These are phyloP conservation scores for Cyberlindnera japonica DNA, from an alignment of 805 yeast species.

Conservation along the genomic window DNA sequence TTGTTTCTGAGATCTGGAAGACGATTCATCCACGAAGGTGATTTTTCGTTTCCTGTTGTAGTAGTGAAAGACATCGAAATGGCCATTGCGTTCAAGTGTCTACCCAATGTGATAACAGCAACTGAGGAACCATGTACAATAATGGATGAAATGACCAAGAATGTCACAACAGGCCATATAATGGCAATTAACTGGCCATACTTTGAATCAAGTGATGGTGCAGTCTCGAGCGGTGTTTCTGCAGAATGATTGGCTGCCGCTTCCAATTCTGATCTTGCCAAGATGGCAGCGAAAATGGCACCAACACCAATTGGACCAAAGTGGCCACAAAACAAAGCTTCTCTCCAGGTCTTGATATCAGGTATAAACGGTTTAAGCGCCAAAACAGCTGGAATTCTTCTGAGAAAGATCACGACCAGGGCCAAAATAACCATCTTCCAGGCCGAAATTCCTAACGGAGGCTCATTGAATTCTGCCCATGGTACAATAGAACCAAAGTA, in stretches of 20 bases:
- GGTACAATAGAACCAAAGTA: slow-evolving; percentile 91
- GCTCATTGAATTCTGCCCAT: slow-evolving; percentile 72
- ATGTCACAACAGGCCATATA: slow-evolving; percentile 83
- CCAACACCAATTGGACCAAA: slow-evolving; percentile 98
- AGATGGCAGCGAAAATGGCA: slow-evolving; percentile 70
- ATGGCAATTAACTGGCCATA: slow-evolving; percentile 31
- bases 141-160: slow-evolving; percentile 76
- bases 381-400: slow-evolving; percentile 81
- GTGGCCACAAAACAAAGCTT: slow-evolving; percentile 90
- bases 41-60: slow-evolving; percentile 49
- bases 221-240: slow-evolving; percentile 51
- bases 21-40: slow-evolving; percentile 77
- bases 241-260: slow-evolving; percentile 40
- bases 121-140: slow-evolving; percentile 90
- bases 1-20: slow-evolving; percentile 61
- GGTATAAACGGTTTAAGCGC: slow-evolving; percentile 76
- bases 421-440: slow-evolving; percentile 82
- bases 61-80: slow-evolving; percentile 70
- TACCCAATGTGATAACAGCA: slow-evolving; percentile 61
- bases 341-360: slow-evolving; percentile 88
- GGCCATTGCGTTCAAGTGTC: slow-evolving; percentile 86
- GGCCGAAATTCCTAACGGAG: slow-evolving; percentile 56
- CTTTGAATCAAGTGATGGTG: slow-evolving; percentile 35
- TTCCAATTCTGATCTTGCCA: slow-evolving; percentile 73
- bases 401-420: slow-evolving; percentile 64